Percentiles rank a stretch among this genome's conserved stretches.
Conservation (phyloP, 2,329 filamentous ascomycete genomes). For the Cladosporium sp. region DNA sequence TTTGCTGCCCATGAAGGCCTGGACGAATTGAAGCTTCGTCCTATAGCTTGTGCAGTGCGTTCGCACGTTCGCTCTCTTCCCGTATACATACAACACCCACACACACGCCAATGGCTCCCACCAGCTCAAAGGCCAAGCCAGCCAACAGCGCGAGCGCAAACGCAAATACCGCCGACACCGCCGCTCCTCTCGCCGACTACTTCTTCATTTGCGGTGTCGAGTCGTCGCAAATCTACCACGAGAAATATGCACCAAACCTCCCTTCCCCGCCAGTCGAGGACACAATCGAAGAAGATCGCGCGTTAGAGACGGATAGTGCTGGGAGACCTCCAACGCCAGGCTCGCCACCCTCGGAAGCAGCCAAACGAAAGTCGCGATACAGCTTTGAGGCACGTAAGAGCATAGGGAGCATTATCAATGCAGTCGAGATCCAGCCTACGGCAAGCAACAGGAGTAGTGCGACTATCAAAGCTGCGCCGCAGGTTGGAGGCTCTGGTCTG, state of each 20-base stretch:
- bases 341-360: slow-evolving; percentile 41
- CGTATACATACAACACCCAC: slow-evolving; percentile 3
- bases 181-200: slow-evolving; percentile 63
- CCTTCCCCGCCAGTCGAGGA: slow-evolving; percentile 47
- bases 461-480: slow-evolving; percentile 56
- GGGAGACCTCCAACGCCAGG: slow-evolving; percentile 49
- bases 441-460: slow-evolving; percentile 65
- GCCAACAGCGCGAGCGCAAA: slow-evolving; percentile 16
- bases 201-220: slow-evolving; percentile 64
- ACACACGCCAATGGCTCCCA: slow-evolving; percentile 13
- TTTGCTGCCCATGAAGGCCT: slow-evolving; percentile 13
- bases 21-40: slow-evolving; percentile 5
- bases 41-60: slow-evolving; percentile 14
- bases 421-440: slow-evolving; percentile 47
- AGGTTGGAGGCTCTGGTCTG: slow-evolving; percentile 44
- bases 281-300: slow-evolving; percentile 62
- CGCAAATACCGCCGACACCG: slow-evolving; percentile 33
- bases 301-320: slow-evolving; percentile 54
- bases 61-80: slow-evolving; percentile 12
- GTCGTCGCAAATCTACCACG: slow-evolving; percentile 53
- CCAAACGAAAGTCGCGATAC: slow-evolving; percentile 42
- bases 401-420: slow-evolving; percentile 49
- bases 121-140: slow-evolving; percentile 1
- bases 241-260: slow-evolving; percentile 31
- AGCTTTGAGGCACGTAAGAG: slow-evolving; percentile 54